Base-by-base conservation (phyloP, 495 filamentous ascomycete species). In the Margaritispora aquatica region DNA sequence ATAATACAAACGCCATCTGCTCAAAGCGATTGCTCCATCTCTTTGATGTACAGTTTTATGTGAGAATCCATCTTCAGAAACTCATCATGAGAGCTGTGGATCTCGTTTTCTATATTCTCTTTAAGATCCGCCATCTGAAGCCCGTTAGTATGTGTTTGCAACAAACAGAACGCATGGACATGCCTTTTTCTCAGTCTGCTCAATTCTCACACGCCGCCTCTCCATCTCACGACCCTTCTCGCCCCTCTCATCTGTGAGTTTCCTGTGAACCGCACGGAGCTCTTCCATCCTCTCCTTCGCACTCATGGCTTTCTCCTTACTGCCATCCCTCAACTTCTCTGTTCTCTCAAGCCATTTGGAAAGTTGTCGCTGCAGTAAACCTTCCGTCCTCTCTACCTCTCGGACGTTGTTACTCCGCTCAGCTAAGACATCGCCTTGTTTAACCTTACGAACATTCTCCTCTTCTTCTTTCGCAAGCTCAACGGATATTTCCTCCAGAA, bases 141-240 rank as follows among this genome's bases (percentile, higher is more conserved):
- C 49, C 19, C 10, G 69, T 82, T 70, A 81, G 75, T 55, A 65
- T 20, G 23, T 21, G 48, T 20, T 19, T 23, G 31, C 11, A 17
- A n/a, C 23, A 21, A 17, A 54, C n/a, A 15, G 9, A 36, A 21
- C 9, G 50, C 13, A 15, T 15, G 11, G 7, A 1, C 78, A 61
- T 80, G 92, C 92, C 88, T 97, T 96, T 78, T 96, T 97, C 83
- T 97, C 94, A 29, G 89, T 96, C 77, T 96, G 91, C 75, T 97
- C 93, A 61, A 97, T 97, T 54, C 91, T 75, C 10, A 97, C 90
- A 63, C 90, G 83, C 70, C 92, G 80, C 68, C 83, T 82, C 76
- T 98, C 94, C 75, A 97, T 94, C 69, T 97, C 94, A 21, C 85
- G 82, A 34, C 86, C 86, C 74, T 93, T 93, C 53, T 90, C 90